Base-by-base conservation (phyloP, 2,329 filamentous ascomycete genomes). In the Pestalotiopsis sp. region DNA sequence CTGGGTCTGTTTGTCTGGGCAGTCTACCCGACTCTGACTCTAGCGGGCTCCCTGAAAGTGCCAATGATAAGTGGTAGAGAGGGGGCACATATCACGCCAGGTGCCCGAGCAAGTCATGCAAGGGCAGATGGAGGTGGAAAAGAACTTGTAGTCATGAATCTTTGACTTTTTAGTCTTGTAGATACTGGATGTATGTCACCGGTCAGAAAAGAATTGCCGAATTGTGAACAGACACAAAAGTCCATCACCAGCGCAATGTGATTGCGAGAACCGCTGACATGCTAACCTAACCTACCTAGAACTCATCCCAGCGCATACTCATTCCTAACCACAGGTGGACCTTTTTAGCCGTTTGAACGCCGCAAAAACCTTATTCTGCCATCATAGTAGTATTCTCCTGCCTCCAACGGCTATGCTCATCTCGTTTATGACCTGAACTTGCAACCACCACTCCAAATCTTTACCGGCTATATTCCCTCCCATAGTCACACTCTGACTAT, bases 371-470 rank as follows among this genome's bases (percentile, higher is more conserved):
- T 17, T n/a, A 39, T 5, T 11, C 14, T 17, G 17, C 27, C 27
- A 39, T 4, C 17, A 9, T 20, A 36, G 25, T 36, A 20, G 20
- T 6, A 39, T 36, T 61, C 59, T 61, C 59, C 31, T 61, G 59
- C 59, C 25, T 61, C 20, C 59, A 61, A 61, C 59, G 25, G 59
- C 59, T 61, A 61, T 61, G 59, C 59, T 61, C 59, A 61, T 61
- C 20, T 61, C 59, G 25, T 61, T 61, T 61, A 20, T 13, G 9
- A 17, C 45, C 12, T 25, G 57, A 59, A 59, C 45, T n/a, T 52
- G 45, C 57, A 61, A 61, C 36, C 25, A 27, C 59, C 59, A 61
- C 17, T 41, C 25, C 13, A 17, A 36, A 14, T 20, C 13, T 39
- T 11, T 20, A 17, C 59, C 59, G 59, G 59, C 59, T 61, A 61